Percentiles rank a stretch among this genome's conserved stretches.
phyloP scores from a whole-genome alignment of 805 yeast genomes.

The Suhomyces xylopsoci region DNA sequence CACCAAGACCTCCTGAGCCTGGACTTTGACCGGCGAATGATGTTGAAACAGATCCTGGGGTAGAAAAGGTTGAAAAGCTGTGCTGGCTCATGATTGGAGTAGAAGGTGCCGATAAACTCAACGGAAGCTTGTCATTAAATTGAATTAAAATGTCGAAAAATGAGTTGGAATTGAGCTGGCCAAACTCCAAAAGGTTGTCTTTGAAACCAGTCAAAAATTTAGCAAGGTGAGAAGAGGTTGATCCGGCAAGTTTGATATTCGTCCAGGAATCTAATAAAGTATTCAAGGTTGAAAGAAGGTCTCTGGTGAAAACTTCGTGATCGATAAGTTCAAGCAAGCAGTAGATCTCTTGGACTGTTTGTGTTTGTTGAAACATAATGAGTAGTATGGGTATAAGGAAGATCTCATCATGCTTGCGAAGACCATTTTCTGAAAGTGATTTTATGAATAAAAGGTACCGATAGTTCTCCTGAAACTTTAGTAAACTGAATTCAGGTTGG shows the following conservation, averaged over 20 bases:
- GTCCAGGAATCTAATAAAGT: constrained; percentile 28
- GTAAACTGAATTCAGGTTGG: constrained; percentile 7
- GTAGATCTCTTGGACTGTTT: constrained; percentile 24
- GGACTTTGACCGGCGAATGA: constrained; percentile 3
- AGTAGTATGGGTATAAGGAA: constrained; percentile 38
- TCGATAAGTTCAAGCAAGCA: constrained; percentile 33
- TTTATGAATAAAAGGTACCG: constrained; percentile 33
- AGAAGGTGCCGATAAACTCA: constrained; percentile 43
- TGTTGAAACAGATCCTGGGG: constrained; percentile 2
- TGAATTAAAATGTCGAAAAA: constrained; percentile 36
- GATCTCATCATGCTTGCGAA: constrained; percentile 37
- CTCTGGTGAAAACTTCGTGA: constrained; percentile 27
- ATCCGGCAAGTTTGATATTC: constrained; percentile 12
- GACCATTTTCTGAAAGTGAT: constrained; percentile 35
- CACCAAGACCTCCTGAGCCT: not conserved
- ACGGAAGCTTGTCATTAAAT: constrained; percentile 41
- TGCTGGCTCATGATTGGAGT: constrained; percentile 29
- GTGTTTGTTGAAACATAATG: constrained; percentile 23
- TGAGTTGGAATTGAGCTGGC: constrained; percentile 24
- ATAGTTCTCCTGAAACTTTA: constrained; percentile 23
- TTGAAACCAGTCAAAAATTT: constrained; percentile 22
- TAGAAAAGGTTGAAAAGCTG: constrained; percentile 1
- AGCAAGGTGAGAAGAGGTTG: constrained; percentile 17
- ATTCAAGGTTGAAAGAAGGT: constrained; percentile 25
- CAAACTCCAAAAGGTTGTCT: constrained; percentile 29